phyloP scores from a whole-genome alignment of 148 eudicot genomes.

The Linanthus parryae region DNA sequence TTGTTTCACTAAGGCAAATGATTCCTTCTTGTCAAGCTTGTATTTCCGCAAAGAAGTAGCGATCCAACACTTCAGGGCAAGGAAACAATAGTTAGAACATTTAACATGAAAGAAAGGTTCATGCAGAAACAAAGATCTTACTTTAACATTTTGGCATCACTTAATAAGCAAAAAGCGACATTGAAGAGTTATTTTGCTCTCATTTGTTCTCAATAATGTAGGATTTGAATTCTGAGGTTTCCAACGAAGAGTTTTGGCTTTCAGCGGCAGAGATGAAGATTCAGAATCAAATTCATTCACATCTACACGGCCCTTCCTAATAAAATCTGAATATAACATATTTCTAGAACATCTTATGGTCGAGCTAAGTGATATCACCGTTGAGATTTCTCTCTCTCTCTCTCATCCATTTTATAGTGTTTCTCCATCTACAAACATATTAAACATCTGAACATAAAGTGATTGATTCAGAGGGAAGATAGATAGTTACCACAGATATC shows the following conservation, averaged over 20 bases:
- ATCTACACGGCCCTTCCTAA: not conserved
- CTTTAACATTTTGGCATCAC: no score
- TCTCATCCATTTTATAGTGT: no score
- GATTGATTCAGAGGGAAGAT: not conserved
- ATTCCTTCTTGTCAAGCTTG: conserved; percentile 50
- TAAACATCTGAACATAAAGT: not conserved
- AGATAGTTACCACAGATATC: conserved; percentile 65
- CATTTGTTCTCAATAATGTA: not conserved
- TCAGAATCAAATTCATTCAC: no score
- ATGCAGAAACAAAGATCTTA: not conserved
- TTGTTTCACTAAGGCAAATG: conserved; percentile 43
- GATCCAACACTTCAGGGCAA: conserved; percentile 56
- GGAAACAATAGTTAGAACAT: conserved; percentile 3
- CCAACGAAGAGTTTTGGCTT: not conserved
- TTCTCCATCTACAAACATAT: no score
- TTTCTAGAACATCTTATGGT: not conserved
- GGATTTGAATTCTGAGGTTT: not conserved
- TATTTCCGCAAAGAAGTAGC: conserved; percentile 50
- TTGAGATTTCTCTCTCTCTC: no score
- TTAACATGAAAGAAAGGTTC: not conserved
- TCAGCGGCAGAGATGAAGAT: no score
- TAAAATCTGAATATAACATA: not conserved
- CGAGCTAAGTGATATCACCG: no score
- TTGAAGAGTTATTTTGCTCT: not conserved
- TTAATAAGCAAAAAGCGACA: no score